Percentiles rank a stretch among this genome's conserved stretches.
Conservation (phyloP, 495 filamentous ascomycete genomes). For the Penicillium arizonense region DNA sequence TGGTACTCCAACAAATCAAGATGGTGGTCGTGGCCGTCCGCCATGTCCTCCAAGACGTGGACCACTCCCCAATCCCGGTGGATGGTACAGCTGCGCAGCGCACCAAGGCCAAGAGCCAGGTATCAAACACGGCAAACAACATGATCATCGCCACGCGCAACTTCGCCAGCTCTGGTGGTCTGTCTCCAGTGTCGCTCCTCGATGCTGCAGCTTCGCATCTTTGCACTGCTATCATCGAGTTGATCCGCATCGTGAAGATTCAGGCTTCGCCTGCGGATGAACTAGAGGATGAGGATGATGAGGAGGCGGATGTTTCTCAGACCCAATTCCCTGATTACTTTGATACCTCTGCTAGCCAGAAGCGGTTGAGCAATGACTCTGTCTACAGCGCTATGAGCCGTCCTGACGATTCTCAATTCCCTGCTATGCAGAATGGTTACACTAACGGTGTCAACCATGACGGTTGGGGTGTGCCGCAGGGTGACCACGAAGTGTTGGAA, state of each 20-base stretch:
- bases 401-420: slow-evolving; percentile 33
- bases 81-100: slow-evolving; percentile 43
- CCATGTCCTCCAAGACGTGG: slow-evolving; percentile 75
- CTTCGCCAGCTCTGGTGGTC: slow-evolving; percentile 72
- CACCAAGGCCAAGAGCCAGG: slow-evolving; percentile 68
- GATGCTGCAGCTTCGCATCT: slow-evolving; percentile 96
- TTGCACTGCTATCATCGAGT: slow-evolving; percentile 77
- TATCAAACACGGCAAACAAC: slow-evolving; percentile 92
- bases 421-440: slow-evolving; percentile 30
- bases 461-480: slow-evolving; percentile 39
- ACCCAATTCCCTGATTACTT: slow-evolving; percentile 51
- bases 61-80: slow-evolving; percentile 48
- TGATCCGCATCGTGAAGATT: slow-evolving; percentile 81
- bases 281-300: slow-evolving; percentile 72
- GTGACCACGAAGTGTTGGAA: slow-evolving; percentile 65
- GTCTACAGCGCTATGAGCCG: slow-evolving; percentile 54
- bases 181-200: slow-evolving; percentile 91
- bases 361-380: slow-evolving; percentile 49
- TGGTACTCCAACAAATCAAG: slow-evolving; percentile 78
- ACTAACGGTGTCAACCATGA: slow-evolving; percentile 20
- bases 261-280: slow-evolving; percentile 70
- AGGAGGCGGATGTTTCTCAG: slow-evolving; percentile 38
- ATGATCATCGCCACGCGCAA: slow-evolving; percentile 92
- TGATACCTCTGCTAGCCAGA: slow-evolving; percentile 43
- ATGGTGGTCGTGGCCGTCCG: slow-evolving; percentile 75